Evolutionary conservation across 2,329 filamentous ascomycete genomes (phyloP).

Genomic region (Fusarium coffeatum): DNA sequence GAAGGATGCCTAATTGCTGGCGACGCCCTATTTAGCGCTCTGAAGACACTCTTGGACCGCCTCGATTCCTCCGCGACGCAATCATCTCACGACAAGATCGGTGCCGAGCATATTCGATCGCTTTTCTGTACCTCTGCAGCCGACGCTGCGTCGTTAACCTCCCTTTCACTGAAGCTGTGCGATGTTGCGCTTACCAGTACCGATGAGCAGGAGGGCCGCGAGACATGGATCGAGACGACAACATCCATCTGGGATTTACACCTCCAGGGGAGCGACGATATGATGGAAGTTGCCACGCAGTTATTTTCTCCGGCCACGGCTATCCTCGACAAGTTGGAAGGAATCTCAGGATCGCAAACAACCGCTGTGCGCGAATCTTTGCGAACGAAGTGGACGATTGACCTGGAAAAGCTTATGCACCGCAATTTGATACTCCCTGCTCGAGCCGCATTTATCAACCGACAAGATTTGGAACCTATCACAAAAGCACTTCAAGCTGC

Average conservation of each 20-base stretch:
- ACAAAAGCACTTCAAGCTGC: conserved; percentile 56
- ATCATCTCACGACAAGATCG: conserved; percentile 61
- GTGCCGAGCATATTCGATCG: conserved; percentile 68
- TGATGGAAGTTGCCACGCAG: conserved; percentile 60
- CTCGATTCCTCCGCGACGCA: conserved; percentile 52
- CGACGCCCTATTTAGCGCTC: conserved; percentile 60
- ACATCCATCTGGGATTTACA: conserved; percentile 65
- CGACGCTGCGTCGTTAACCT: conserved; percentile 60
- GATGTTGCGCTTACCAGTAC: conserved; percentile 51
- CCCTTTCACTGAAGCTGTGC: conserved; percentile 61
- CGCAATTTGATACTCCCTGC: conserved; percentile 65
- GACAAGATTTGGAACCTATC: conserved; percentile 56
- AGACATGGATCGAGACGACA: conserved; percentile 61
- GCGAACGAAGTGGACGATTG: conserved; percentile 56
- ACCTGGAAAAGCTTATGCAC: conserved; percentile 62
- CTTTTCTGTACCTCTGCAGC: conserved; percentile 63
- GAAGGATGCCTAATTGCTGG: conserved; percentile 60
- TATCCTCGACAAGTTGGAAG: conserved; percentile 57
- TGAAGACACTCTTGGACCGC: conserved; percentile 60
- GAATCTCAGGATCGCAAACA: conserved; percentile 39
- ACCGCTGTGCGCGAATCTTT: conserved; percentile 18
- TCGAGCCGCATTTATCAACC: conserved; percentile 59
- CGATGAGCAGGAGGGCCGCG: conserved; percentile 53
- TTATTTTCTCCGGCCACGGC: conserved; percentile 55
- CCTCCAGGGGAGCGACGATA: conserved; percentile 61